Evolutionary conservation across 2,329 filamentous ascomycete genomes (phyloP).

Genomic region (Ophiobolus disseminans): DNA sequence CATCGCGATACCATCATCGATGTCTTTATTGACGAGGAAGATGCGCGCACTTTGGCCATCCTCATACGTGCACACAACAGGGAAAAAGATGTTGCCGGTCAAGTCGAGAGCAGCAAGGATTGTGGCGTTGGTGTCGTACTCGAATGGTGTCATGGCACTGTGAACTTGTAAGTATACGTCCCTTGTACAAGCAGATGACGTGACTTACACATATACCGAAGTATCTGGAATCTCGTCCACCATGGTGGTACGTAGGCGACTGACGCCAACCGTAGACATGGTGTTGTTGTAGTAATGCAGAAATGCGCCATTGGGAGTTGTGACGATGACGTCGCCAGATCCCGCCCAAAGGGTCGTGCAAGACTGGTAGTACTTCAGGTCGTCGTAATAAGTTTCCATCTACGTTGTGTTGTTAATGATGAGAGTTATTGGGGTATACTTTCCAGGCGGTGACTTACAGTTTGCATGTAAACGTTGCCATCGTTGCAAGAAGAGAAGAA

Average conservation of each 20-base stretch:
- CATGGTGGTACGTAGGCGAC: not conserved
- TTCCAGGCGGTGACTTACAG: not conserved
- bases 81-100: not conserved
- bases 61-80: not conserved
- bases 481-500: not conserved
- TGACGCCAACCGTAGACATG: not conserved
- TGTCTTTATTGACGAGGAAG: not conserved
- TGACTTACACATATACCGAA: not conserved
- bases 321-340: not conserved
- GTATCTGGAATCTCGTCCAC: not conserved
- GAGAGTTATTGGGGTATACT: not conserved
- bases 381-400: not conserved
- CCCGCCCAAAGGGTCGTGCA: not conserved
- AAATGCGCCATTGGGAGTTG: not conserved
- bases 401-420: too few relatives aligned
- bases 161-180: not conserved
- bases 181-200: not conserved
- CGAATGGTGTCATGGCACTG: not conserved
- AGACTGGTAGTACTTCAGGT: not conserved
- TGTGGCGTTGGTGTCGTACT: not conserved
- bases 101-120: not conserved
- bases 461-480: not conserved
- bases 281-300: not conserved
- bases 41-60: not conserved
- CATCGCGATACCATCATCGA: not conserved